A percentile compares a stretch with the other conserved stretches of the same genome.
Conservation (phyloP, 495 filamentous ascomycete species). For the Letharia lupina region DNA sequence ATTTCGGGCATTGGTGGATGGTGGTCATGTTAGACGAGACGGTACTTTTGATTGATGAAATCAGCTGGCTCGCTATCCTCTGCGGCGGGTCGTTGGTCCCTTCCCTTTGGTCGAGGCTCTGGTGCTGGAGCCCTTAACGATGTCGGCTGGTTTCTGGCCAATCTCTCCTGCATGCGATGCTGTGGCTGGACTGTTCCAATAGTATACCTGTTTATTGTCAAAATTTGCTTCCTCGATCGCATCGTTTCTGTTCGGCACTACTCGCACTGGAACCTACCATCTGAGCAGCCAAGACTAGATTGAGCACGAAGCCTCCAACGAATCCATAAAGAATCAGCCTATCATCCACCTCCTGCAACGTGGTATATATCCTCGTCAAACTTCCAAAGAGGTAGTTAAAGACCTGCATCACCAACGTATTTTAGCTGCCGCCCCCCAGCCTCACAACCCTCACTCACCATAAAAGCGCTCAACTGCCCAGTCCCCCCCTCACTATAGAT, state of each 20-base stretch:
- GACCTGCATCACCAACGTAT: constrained; percentile 48
- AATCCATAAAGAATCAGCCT: constrained; percentile 91
- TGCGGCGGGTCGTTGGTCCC: constrained; percentile 42
- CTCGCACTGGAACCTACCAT: constrained; percentile 47
- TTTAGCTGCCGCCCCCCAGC: not conserved
- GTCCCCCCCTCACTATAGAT: constrained; percentile 80
- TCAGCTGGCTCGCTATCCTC: constrained; percentile 31
- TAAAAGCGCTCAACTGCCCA: constrained; percentile 91
- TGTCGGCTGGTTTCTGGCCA: constrained; percentile 37
- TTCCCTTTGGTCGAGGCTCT: constrained; percentile 34
- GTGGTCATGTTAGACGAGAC: not conserved
- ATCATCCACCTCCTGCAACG: constrained; percentile 90
- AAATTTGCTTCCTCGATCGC: not conserved
- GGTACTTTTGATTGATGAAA: not conserved
- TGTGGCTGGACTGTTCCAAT: constrained; percentile 74
- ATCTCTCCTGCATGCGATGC: constrained; percentile 29
- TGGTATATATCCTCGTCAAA: constrained; percentile 91
- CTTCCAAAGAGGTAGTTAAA: constrained; percentile 95
- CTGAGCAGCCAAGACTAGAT: constrained; percentile 76
- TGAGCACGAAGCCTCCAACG: constrained; percentile 78
- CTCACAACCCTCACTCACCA: constrained; percentile 51
- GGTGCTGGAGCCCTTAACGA: constrained; percentile 30
- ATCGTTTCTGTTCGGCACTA: not conserved
- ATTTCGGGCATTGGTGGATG: not conserved
- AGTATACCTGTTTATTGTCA: constrained; percentile 44